Base-by-base conservation (phyloP, 2,329 filamentous ascomycete genomes). In the Rutstroemia sp. region DNA sequence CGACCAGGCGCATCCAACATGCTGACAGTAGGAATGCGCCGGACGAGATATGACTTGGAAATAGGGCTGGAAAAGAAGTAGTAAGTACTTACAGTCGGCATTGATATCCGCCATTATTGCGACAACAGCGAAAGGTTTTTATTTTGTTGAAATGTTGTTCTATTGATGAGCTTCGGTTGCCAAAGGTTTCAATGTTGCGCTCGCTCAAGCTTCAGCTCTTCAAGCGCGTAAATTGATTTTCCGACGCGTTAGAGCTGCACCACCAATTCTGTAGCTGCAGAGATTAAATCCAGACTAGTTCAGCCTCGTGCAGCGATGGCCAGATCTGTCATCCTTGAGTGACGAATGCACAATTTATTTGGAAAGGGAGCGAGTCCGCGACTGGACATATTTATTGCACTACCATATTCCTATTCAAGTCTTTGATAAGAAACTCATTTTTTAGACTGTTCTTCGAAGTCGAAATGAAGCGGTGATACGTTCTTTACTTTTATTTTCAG, bases 181-280 rank as follows among this genome's bases (percentile, higher is more conserved):
- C 19, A 41, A 17, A 21, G 17, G 19, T 25, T 46, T 46, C 44
- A 46, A 41, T 49, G 5, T 23, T 39, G 8, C n/a, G 34, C 17
- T 27, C 30, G 34, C 17, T 27, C 30, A 34, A 34, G 34, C 19
- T 7, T 41, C 41, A 41, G 41, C 48, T 52, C 19, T 23, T 27
- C 14, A 52, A 49, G 57, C 63, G 62, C 61, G 63, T 64, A 57
- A 52, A 63, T 57, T 61, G 54, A 57, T 57, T 62, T 52, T 61
- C 41, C 51, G 57, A 51, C 45, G 51, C 47, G 49, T 51, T 53
- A 37, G 14, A 30, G 17, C 9, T 9, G 7, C 27, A 14, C 14
- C 23, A 12, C 21, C 21, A 38, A 52, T 30, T 6, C 17, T 5
- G 2, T 23, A 23, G 3, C 19, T 19, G 17, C 38, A 53, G 37